Evolutionary conservation across 1,139 yeast species (phyloP).

Genomic region (Arxiozyma slooffiae): DNA sequence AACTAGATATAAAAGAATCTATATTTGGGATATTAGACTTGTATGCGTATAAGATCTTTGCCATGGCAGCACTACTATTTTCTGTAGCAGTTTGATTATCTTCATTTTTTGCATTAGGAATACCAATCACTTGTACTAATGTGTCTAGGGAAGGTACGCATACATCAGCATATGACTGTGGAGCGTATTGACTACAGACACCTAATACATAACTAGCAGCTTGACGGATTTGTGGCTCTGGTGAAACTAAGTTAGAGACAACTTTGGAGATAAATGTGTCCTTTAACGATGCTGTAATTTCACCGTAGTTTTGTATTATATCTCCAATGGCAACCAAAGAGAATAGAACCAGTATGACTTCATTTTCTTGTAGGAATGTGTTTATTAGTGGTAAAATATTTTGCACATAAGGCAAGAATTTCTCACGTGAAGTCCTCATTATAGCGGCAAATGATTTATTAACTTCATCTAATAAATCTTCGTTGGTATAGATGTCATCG

Average conservation of each 20-base stretch:
- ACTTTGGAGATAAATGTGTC: conserved; percentile 55
- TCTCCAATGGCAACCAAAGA: conserved; percentile 78
- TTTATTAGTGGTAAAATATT: conserved; percentile 46
- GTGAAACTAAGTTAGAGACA: conserved; percentile 53
- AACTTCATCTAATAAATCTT: conserved; percentile 77
- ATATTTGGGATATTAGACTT: conserved; percentile 51
- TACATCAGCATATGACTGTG: conserved; percentile 51
- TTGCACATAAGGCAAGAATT: conserved; percentile 60
- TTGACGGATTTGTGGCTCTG: conserved; percentile 74
- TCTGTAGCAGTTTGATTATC: conserved; percentile 85
- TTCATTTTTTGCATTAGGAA: conserved; percentile 79
- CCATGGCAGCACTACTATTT: conserved; percentile 71
- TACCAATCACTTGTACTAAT: conserved; percentile 60
- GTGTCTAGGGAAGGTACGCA: conserved; percentile 63
- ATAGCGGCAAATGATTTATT: conserved; percentile 67
- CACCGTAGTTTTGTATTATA: conserved; percentile 68
- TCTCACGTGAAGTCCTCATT: conserved; percentile 52
- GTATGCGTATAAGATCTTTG: conserved; percentile 59
- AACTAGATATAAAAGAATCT: conserved; percentile 54
- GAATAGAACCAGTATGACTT: conserved; percentile 59
- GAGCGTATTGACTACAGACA: conserved; percentile 73
- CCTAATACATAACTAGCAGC: conserved; percentile 83
- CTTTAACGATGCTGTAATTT: conserved; percentile 52
- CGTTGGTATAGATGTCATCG: conserved; percentile 80
- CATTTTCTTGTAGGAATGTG: conserved; percentile 52